Base-by-base conservation (phyloP, 2,329 filamentous ascomycete species). In the Trichophyton mentagrophytes region DNA sequence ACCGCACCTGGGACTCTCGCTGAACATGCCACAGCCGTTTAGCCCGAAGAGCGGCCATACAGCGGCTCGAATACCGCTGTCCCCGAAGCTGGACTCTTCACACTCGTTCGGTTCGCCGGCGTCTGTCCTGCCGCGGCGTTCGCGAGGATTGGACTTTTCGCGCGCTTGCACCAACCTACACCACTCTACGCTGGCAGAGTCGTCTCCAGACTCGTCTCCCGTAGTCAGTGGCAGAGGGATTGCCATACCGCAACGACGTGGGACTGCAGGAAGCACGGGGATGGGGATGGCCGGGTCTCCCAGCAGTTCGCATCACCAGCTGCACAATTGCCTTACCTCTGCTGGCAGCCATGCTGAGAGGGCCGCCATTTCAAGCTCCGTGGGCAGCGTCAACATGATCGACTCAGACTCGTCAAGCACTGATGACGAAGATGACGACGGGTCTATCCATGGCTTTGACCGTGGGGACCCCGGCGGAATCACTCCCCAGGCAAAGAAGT, bases 131-230 rank as follows among this genome's bases (percentile, higher is more conserved):
- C 92, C 92, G 17, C 85, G 92, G 65, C 86, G 91, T 63, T 96
- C 91, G 33, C 84, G 92, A 61, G 92, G 92, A 49, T 79, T 96
- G 63, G 92, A 97, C 75, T 97, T 96, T 73, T 92, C 92, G 46
- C 83, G 92, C 66, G 91, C 91, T 9, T 93, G 90, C 64, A 96
- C 92, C 9, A 95, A 91, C 70, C 80, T 99, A 22, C 93, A 97
- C 74, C 93, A 97, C 73, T 96, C 92, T 15, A 97, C 89, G 0
- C 82, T 97, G 7, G 91, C 92, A 61, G 89, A 96, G 71, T 88
- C 89, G 0, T 93, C 89, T 3, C 90, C 91, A 2, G 90, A 95
- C 71, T 93, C 90, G 0, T 96, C 91, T 0, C 93, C 93, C 0
- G 91, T 87, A 11, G 86, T 93, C 60, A 85, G 85, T 59, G 85